A percentile compares a stretch with the other conserved stretches of the same genome.
Conservation (phyloP, 1,284 basidiomycete species). For the Pseudozyma hubeiensis region DNA sequence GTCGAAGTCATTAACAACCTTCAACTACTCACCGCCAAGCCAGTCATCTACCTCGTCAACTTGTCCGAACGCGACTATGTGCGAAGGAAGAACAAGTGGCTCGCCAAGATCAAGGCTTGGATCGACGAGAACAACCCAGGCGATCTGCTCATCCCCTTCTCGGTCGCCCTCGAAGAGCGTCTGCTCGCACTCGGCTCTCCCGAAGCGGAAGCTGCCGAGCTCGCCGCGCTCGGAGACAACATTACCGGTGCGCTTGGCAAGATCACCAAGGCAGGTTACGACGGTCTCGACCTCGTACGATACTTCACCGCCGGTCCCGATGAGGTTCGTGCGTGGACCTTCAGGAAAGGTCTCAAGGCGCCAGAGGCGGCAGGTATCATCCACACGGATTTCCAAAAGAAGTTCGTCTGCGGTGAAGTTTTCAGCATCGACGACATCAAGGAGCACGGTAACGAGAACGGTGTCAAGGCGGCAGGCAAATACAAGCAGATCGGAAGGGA, state of each 20-base stretch:
- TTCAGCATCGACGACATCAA: conserved; percentile 92
- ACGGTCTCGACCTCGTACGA: conserved; percentile 63
- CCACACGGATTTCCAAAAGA: conserved; percentile 93
- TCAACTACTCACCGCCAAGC: conserved; percentile 92
- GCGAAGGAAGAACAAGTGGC: conserved; percentile 99
- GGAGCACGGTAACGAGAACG: conserved; percentile 87
- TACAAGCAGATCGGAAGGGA: conserved; percentile 96
- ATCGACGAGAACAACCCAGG: conserved; percentile 97
- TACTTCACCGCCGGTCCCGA: conserved; percentile 92
- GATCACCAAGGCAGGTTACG: conserved; percentile 67
- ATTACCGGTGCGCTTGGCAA: conserved; percentile 64
- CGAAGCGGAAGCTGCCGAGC: conserved; percentile 62
- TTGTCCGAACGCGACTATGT: conserved; percentile 93
- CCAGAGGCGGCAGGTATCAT: conserved; percentile 98
- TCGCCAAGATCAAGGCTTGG: conserved; percentile 98
- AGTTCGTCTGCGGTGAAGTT: conserved; percentile 99
- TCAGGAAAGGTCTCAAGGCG: conserved; percentile 91
- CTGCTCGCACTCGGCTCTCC: conserved; percentile 72
- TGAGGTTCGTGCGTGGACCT: conserved; percentile 97
- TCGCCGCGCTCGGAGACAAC: conserved; percentile 60
- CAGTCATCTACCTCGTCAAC: conserved; percentile 98
- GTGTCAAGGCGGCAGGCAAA: conserved; percentile 95
- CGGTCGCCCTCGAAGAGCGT: conserved; percentile 93
- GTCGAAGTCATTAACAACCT: conserved; percentile 95
- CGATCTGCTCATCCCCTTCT: conserved; percentile 95